Base-by-base conservation (phyloP, 2,329 filamentous ascomycete genomes). In the Periconia digitata region DNA sequence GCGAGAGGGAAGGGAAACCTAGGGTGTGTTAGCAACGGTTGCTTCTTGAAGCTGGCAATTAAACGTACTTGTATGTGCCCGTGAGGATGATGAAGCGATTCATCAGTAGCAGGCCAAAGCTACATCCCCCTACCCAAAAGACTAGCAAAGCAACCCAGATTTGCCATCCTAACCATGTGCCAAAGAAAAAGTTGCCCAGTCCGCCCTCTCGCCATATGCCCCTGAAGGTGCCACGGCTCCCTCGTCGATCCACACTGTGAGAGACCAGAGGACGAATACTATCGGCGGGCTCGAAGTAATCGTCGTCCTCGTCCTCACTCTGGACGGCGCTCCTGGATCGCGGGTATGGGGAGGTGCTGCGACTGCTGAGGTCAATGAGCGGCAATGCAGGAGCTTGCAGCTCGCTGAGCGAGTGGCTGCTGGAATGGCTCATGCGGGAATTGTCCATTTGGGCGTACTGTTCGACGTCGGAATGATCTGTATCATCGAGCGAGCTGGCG, bases 1-100 rank as follows among this genome's bases (percentile, higher is more conserved):
- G 77, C 75, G 23, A 81, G 64, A 13, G 79, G 79, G 50, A 79
- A 81, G 1, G 75, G 75, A 50, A 82, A 81, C 55, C 76, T 79
- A 58, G 15, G 10, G 2, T 1, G 4, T n/a, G 23, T 69, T 46
- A 68, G 63, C 46, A 47, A 24, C 13, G 22, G 27, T n/a, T 8
- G 18, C 18, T 18, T 8, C 21, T 43, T 46, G 34, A 38, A 21
- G 39, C 18, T 34, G 23, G 27, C 6, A 3, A 20, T 22, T 18
- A 20, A 10, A 39, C 62, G 46, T 46, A 72, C 67, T 73, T 73
- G 57, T 72, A 78, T 22, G 76, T 72, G 43, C 76, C 76, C 47
- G 75, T 79, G 66, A 73, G 70, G 50, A 79, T 64, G 49, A 79
- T 76, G 53, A 79, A 78, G 45, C 77, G 67, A 54, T 79, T 79